These are phyloP conservation scores for Apiotrichum montevideense DNA, from an alignment of 1,284 basidiomycete genomes.

Conservation along the genomic window DNA sequence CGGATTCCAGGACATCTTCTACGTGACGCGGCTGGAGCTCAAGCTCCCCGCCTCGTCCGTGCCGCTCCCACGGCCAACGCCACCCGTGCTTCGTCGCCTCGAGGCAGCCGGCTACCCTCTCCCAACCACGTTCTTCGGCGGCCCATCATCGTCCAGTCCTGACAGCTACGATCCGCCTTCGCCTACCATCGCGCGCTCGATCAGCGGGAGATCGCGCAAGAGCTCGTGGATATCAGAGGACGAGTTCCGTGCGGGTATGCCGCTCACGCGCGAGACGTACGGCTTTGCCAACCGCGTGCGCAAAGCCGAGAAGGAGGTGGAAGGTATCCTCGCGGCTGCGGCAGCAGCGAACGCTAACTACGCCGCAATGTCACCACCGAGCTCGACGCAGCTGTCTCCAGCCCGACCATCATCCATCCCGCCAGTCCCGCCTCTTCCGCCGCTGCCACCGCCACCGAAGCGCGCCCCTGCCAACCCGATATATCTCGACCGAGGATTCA, in stretches of 20 bases:
- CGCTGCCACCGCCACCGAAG: not conserved
- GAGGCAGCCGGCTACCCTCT: slow-evolving; percentile 22
- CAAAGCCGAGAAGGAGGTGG: not conserved
- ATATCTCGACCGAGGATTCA: not conserved
- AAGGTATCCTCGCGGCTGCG: not conserved
- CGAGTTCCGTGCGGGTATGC: not conserved
- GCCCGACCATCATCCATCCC: no score
- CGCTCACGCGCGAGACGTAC: not conserved
- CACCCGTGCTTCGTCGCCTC: slow-evolving; percentile 14
- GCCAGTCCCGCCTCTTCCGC: not conserved
- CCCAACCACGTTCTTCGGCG: not conserved
- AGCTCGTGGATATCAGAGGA: not conserved
- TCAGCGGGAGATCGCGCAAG: not conserved
- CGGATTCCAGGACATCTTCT: slow-evolving; percentile 30
- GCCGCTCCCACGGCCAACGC: slow-evolving; percentile 17
- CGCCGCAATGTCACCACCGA: not conserved
- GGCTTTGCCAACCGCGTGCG: not conserved
- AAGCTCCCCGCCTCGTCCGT: slow-evolving; percentile 19
- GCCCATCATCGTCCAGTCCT: no score
- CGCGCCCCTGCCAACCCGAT: not conserved
- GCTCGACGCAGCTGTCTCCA: not conserved
- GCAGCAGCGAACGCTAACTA: not conserved
- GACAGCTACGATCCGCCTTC: not conserved
- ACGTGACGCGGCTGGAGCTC: slow-evolving; percentile 22
- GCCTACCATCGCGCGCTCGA: not conserved